Evolutionary conservation across 1,139 yeast genomes (phyloP).

Genomic region (Meyerozyma guilliermondii): DNA sequence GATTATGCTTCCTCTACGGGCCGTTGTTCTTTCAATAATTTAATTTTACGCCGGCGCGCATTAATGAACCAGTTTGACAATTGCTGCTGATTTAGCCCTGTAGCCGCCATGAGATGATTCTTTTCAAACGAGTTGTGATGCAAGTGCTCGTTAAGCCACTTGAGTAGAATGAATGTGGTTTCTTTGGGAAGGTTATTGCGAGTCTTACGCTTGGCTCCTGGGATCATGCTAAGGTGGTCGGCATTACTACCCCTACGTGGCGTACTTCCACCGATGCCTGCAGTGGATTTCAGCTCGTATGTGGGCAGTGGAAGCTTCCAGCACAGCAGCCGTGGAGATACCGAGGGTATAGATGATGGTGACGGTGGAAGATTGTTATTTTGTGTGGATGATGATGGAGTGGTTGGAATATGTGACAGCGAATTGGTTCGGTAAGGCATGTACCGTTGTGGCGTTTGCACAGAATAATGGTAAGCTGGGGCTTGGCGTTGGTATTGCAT

Average conservation of each 20-base stretch:
- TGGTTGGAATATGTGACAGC: background rate
- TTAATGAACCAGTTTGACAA: slow-evolving; percentile 95
- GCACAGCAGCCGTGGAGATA: slow-evolving; percentile 1
- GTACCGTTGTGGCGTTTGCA: background rate
- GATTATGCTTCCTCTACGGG: background rate
- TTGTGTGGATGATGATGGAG: background rate
- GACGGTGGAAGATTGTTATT: background rate
- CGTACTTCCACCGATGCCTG: background rate
- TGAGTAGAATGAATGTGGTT: slow-evolving; percentile 74
- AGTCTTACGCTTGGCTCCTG: slow-evolving; percentile 31
- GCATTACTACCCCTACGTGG: background rate
- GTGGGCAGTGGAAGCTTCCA: slow-evolving; percentile 2
- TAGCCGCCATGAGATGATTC: slow-evolving; percentile 67
- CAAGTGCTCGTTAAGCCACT: slow-evolving; percentile 81
- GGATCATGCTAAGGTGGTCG: background rate
- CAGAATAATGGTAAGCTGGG: background rate
- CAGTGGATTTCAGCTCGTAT: background rate
- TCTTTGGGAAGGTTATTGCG: slow-evolving; percentile 84
- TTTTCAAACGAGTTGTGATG: slow-evolving; percentile 87
- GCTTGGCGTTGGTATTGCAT: background rate
- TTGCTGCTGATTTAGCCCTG: slow-evolving; percentile 89
- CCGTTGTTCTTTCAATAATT: slow-evolving; percentile 36
- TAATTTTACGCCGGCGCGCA: slow-evolving; percentile 83
- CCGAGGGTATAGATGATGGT: background rate
- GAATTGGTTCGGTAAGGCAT: background rate